Evolutionary conservation across 495 filamentous ascomycete genomes (phyloP).

Genomic region (Jackrogersella multiformis): DNA sequence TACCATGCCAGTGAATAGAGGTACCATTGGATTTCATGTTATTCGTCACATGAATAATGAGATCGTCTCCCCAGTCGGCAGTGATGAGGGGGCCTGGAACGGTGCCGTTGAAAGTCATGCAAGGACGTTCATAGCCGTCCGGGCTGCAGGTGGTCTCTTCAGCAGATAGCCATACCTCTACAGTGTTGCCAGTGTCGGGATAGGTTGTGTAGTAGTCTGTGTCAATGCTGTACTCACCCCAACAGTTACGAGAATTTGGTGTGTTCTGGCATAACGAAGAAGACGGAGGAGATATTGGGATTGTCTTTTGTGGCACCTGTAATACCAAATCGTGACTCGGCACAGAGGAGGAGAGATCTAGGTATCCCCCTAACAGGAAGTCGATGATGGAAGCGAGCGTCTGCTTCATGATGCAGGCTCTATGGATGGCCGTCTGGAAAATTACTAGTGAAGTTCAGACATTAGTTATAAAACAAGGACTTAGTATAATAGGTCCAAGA

Average conservation of each 20-base stretch:
- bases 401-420: background rate
- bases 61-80: background rate
- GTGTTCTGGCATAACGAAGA: background rate
- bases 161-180: background rate
- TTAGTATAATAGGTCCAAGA: too few species aligned
- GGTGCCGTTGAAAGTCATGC: conserved; percentile 2
- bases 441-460: background rate
- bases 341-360: background rate
- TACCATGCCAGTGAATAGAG: conserved; percentile 2
- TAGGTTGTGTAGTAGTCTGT: background rate
- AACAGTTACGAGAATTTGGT: background rate
- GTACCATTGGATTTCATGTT: conserved; percentile 4
- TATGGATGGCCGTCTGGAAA: background rate
- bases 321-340: background rate
- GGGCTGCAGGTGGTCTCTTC: conserved; percentile 3
- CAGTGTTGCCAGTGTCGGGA: background rate
- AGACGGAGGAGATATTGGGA: background rate
- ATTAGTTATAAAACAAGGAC: too few species aligned
- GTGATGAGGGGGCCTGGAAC: background rate
- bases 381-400: background rate
- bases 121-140: background rate
- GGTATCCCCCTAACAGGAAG: background rate
- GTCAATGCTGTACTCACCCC: background rate
- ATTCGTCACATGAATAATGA: background rate
- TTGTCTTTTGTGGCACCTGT: background rate